phyloP scores from a whole-genome alignment of 306 rosid species.

The Adenanthera pavonina region DNA sequence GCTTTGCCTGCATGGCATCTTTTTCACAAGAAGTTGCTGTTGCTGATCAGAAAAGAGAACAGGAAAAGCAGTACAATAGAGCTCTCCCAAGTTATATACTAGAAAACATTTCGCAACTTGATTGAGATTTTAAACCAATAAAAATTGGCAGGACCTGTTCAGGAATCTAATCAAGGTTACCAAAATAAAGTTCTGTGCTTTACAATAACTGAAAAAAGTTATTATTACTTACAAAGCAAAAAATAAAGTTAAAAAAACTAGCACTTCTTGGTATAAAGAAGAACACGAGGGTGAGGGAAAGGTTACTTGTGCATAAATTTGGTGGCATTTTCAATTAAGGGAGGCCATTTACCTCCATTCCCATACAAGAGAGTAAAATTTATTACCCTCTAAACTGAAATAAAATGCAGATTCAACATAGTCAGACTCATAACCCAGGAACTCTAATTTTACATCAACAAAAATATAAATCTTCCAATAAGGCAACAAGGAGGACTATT shows the following conservation, averaged over 20 bases:
- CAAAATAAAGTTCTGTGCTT: slow-evolving; percentile 27
- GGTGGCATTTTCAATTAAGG: slow-evolving; percentile 27
- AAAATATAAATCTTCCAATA: slow-evolving; percentile 16
- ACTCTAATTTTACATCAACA: slow-evolving; percentile 34
- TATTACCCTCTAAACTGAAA: slow-evolving; percentile 23
- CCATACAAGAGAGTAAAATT: slow-evolving; percentile 17
- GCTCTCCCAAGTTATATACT: not conserved
- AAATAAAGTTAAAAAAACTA: slow-evolving; percentile 18
- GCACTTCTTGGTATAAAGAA: slow-evolving; percentile 23
- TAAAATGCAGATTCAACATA: slow-evolving; percentile 21
- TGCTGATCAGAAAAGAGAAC: not conserved
- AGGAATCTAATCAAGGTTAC: slow-evolving; percentile 18
- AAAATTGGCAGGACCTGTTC: slow-evolving; percentile 17
- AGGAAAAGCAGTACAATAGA: not conserved
- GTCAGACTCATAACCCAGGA: slow-evolving; percentile 26
- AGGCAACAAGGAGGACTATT: slow-evolving; percentile 25
- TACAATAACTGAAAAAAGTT: slow-evolving; percentile 16
- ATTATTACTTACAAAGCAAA: slow-evolving; percentile 15
- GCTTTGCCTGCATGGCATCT: not conserved
- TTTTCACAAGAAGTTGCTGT: not conserved
- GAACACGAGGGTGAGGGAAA: slow-evolving; percentile 26
- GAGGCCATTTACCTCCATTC: not conserved
- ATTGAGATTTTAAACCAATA: slow-evolving; percentile 14
- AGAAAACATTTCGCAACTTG: not conserved
- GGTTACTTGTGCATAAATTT: slow-evolving; percentile 21